A percentile compares a stretch with the other conserved stretches of the same genome.
Conservation (phyloP, 2,329 filamentous ascomycete species). For the Rutstroemia sp. region DNA sequence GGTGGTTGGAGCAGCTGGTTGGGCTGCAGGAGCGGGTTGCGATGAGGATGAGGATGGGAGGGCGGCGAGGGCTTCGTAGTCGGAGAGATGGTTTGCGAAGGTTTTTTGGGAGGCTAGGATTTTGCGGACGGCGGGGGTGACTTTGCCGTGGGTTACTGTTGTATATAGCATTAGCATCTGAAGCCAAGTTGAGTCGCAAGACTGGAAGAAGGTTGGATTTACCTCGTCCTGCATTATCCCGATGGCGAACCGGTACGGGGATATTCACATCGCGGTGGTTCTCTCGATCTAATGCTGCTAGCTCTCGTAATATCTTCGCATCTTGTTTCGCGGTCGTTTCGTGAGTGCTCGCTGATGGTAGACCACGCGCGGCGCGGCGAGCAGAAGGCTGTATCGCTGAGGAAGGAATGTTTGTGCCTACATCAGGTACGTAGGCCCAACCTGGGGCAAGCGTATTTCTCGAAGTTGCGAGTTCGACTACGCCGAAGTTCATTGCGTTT, state of each 20-base stretch:
- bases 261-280: slow-evolving; percentile 68
- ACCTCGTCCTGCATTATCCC: slow-evolving; percentile 36
- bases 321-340: slow-evolving; percentile 78
- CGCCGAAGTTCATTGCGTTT: slow-evolving; percentile 59
- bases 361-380: slow-evolving; percentile 53
- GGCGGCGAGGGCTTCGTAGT: slow-evolving; percentile 57
- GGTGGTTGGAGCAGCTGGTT: slow-evolving; percentile 6
- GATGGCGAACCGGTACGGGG: slow-evolving; percentile 52
- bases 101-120: slow-evolving; percentile 77
- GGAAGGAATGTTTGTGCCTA: slow-evolving; percentile 47
- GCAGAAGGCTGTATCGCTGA: slow-evolving; percentile 42
- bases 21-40: slow-evolving; percentile 25
- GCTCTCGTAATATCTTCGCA: slow-evolving; percentile 70
- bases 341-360: slow-evolving; percentile 44
- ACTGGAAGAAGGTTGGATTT: slow-evolving; percentile 5
- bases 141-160: slow-evolving; percentile 26
- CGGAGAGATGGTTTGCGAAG: slow-evolving; percentile 75
- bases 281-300: slow-evolving; percentile 77
- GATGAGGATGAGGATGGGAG: slow-evolving; percentile 33
- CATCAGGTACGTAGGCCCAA: slow-evolving; percentile 85
- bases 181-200: not conserved
- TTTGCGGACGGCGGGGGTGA: slow-evolving; percentile 53
- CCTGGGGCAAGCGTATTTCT: slow-evolving; percentile 68
- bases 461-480: slow-evolving; percentile 72
- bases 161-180: not conserved